A percentile compares a stretch with the other conserved stretches of the same genome.
Evolutionary conservation across 2,329 filamentous ascomycete species (phyloP).

Genomic region (Colletotrichum camelliae): DNA sequence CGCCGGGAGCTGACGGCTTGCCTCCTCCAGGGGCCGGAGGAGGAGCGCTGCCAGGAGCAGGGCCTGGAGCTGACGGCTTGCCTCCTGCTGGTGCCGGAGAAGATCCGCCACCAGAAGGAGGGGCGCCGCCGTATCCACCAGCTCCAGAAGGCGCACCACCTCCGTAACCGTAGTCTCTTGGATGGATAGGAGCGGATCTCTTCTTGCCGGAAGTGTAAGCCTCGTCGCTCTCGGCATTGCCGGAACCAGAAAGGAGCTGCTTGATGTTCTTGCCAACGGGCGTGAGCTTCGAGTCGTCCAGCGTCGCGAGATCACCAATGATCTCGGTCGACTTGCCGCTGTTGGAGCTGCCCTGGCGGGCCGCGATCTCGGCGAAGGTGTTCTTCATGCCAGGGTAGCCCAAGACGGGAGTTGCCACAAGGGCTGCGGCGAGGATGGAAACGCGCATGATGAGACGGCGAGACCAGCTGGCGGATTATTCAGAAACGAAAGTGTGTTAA

Average conservation of each 20-base stretch:
- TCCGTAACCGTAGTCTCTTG: not conserved
- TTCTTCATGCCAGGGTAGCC: slow-evolving; percentile 22
- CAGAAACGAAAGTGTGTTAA: not conserved
- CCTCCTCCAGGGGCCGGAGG: not conserved
- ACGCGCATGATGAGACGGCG: slow-evolving; percentile 10
- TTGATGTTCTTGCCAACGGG: slow-evolving; percentile 36
- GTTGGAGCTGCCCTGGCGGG: not conserved
- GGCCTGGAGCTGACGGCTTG: not conserved
- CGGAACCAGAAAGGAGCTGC: slow-evolving; percentile 24
- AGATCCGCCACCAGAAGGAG: not conserved
- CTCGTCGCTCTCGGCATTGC: slow-evolving; percentile 28
- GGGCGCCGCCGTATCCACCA: not conserved
- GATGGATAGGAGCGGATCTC: not conserved
- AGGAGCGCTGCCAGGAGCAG: not conserved
- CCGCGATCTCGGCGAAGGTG: slow-evolving; percentile 22
- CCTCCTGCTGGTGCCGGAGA: not conserved
- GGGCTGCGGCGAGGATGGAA: slow-evolving; percentile 6
- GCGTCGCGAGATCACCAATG: slow-evolving; percentile 43
- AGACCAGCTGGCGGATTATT: not conserved
- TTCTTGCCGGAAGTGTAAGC: slow-evolving; percentile 6
- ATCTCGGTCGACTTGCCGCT: slow-evolving; percentile 11
- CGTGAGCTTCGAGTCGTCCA: slow-evolving; percentile 34
- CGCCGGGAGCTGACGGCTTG: not conserved
- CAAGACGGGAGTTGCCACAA: slow-evolving; percentile 8
- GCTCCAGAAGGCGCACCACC: not conserved